phyloP scores from a whole-genome alignment of 148 eudicot species.

The Salicornia ramosissima region DNA sequence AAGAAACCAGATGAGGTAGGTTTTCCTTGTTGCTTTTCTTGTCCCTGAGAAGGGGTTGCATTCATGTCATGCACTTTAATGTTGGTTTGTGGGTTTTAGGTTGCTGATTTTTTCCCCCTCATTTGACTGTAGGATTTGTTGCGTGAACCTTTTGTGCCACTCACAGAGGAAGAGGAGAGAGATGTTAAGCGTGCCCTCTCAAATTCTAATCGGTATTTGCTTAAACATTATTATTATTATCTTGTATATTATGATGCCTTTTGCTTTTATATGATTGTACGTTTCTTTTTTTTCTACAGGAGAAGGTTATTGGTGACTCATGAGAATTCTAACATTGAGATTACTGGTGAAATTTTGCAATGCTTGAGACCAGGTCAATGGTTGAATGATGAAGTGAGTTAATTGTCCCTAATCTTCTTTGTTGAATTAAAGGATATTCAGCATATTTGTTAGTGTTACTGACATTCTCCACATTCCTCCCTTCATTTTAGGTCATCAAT shows the following conservation, averaged over 20 bases:
- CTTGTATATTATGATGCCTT: background rate
- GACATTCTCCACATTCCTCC: slow-evolving; percentile 5
- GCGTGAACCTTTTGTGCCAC: slow-evolving; percentile 56
- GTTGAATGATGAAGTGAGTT: slow-evolving; percentile 88
- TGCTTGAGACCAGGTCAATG: slow-evolving; percentile 80
- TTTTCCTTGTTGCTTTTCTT: background rate
- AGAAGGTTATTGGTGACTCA: slow-evolving; percentile 64
- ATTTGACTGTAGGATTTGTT: slow-evolving; percentile 36
- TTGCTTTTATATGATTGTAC: slow-evolving; percentile 9
- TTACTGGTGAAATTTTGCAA: slow-evolving; percentile 64
- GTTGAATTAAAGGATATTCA: background rate
- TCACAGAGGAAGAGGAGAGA: slow-evolving; percentile 55
- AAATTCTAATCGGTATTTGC: slow-evolving; percentile 43
- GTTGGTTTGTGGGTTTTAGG: slow-evolving; percentile 7
- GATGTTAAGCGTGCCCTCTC: slow-evolving; percentile 53
- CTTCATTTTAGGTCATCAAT: slow-evolving; percentile 73
- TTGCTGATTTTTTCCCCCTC: slow-evolving; percentile 15
- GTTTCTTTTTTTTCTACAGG: slow-evolving; percentile 35
- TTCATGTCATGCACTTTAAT: background rate
- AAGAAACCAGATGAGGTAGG: slow-evolving; percentile 40
- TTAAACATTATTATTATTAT: slow-evolving; percentile 9
- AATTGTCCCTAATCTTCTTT: background rate
- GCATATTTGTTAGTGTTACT: slow-evolving; percentile 14
- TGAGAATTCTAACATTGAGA: slow-evolving; percentile 71
- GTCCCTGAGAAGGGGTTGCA: background rate